Base-by-base conservation (phyloP, 305 asterid genomes). In the Fraxinus ornus region DNA sequence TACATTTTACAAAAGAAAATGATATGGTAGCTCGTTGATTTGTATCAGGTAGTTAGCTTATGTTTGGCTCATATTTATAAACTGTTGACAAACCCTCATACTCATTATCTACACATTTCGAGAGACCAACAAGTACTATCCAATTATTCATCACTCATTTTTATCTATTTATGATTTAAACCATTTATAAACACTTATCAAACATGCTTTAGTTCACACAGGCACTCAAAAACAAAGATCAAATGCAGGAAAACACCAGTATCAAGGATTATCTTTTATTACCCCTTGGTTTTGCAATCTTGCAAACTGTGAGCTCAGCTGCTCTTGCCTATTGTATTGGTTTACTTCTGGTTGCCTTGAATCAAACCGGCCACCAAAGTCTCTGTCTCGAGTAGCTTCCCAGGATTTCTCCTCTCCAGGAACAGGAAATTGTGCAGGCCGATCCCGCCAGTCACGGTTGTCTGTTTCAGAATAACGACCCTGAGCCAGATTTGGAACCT, bases 361-460 rank as follows among this genome's bases (percentile, higher is more conserved):
- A 85, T 89, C 94, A 84, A 88, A 88, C 72, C 89, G 83, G 76
- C 49, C 77, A 78, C 88, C 85, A 60, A 79, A 71, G 71, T 88
- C 93, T 83, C 89, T 86, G 75, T 88, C 98, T 62, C 92, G 87
- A 79, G 79, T 75, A 13, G 91, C 79, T 37, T 91, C 95, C 98
- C 97, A 88, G 76, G 94, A 89, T 85, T 92, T 93, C 88, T 95
- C 97, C 33, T 94, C 98, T 2, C 85, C 35, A 36, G 94, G 75
- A 52, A 87, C 88, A 84, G 97, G 79, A 77, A 81, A 76, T 68
- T 89, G 97, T 64, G 93, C 86, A 47, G 98, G 73, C 60, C 92
- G 93, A 86, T 87, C 89, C 79, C 93, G 97, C 99, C 99, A 96
- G 76, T 96, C 98, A 72, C 98, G 98, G 84, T 81, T 91, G 85